Evolutionary conservation across 805 yeast species (phyloP), one percentile per base, ranked within the genome.

Genomic region (Lipomyces orientalis): DNA sequence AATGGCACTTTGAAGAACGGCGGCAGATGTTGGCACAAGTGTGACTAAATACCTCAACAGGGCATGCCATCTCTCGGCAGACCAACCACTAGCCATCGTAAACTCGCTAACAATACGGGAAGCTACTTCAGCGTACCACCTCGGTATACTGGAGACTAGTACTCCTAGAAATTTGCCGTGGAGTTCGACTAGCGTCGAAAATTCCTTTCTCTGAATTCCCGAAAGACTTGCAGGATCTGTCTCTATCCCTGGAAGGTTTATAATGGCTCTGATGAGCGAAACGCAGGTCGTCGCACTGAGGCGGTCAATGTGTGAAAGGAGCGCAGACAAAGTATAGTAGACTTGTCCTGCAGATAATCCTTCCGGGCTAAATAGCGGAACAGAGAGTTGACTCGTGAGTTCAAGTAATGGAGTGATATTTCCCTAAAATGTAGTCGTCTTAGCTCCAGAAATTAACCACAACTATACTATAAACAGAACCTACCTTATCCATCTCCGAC

Each of bases 111-210:
- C 84, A n/a, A 94, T 78, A 66, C 86, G 84, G 67, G 83, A 81
- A 25, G 90, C 87, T n/a, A 94, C 91, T 67, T 91, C 96, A 70
- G 86, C 85, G 86, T 95, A 88, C 91, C 97, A 94, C 77, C 88
- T 91, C 7, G 98, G 98, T 68, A 88, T 83, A 58, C 94, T 90
- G 2, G 97, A 89, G 51, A 93, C 90, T 62, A 94, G 82, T 34
- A 93, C 90, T 57, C 87, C 84, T 58, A 91, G 79, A 77, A 95
- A 95, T 56, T 87, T 88, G 58, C 89, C 84, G 78, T 90, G 93
- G 58, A 82, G 80, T 60, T 82, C 80, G 6, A 67, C 46, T 12
- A 65, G 49, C 2, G 60, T 54, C 10, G 51, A 16, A 22, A 60
- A 61, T 2, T 54, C 3, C 19, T 56, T 31, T 14, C 67, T 49